A percentile compares a stretch with the other conserved stretches of the same genome.
Conservation (phyloP, 306 rosid genomes). For the Glycine soja region DNA sequence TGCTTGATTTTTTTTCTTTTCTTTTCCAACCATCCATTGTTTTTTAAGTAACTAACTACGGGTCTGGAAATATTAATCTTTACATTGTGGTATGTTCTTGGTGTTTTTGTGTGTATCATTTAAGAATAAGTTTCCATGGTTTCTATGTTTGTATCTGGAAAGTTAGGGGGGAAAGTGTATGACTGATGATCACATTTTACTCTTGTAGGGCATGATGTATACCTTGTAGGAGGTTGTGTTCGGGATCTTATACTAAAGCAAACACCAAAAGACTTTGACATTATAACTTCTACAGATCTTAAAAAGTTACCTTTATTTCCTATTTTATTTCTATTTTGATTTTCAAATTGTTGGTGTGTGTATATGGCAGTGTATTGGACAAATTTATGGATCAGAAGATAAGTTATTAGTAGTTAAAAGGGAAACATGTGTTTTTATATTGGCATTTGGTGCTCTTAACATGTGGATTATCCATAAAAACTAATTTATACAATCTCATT, state of each 20-base stretch:
- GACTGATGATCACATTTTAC: conserved; percentile 38
- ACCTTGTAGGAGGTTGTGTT: conserved; percentile 65
- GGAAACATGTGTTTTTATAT: not conserved
- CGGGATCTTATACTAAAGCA: conserved; percentile 59
- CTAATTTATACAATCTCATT: conserved; percentile 24
- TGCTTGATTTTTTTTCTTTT: no score
- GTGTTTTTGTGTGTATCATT: conserved; percentile 4
- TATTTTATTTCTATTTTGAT: conserved; percentile 30
- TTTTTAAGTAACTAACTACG: not conserved
- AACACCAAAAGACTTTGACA: conserved; percentile 61
- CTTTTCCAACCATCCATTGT: not conserved
- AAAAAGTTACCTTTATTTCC: conserved; percentile 62
- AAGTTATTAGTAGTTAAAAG: conserved; percentile 14
- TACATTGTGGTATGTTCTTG: conserved; percentile 20
- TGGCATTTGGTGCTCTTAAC: conserved; percentile 16
- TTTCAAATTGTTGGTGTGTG: conserved; percentile 24
- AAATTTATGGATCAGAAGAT: not conserved
- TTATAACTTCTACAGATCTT: conserved; percentile 80
- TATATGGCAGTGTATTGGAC: not conserved
- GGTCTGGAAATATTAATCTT: conserved; percentile 14
- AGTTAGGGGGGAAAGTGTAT: conserved; percentile 36
- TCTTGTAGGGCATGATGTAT: conserved; percentile 56
- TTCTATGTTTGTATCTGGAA: conserved; percentile 31
- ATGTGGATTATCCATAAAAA: not conserved
- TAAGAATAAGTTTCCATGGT: conserved; percentile 13